Evolutionary conservation across 2,329 filamentous ascomycete genomes (phyloP).

Genomic region (Coniochaeta pulveracea): DNA sequence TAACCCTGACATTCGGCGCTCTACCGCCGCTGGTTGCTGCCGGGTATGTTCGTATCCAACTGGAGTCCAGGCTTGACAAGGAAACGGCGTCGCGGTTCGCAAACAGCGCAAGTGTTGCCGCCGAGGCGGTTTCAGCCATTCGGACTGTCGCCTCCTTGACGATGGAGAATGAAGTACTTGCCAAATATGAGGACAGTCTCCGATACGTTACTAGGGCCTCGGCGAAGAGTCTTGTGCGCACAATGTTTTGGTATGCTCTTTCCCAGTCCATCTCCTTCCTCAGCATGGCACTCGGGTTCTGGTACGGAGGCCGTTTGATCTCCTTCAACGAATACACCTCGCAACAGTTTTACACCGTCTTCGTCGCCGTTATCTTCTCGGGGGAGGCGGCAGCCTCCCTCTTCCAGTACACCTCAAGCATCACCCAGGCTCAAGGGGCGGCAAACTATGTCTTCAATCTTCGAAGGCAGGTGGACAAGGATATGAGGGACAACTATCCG

Average conservation of each 20-base stretch:
- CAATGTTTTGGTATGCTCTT: constrained; percentile 28
- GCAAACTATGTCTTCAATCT: constrained; percentile 37
- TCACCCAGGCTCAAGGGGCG: constrained; percentile 35
- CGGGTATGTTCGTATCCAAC: constrained; percentile 35
- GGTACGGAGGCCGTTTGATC: constrained; percentile 26
- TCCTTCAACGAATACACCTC: constrained; percentile 33
- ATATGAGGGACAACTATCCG: constrained; percentile 8
- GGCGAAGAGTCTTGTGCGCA: constrained; percentile 18
- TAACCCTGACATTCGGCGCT: constrained; percentile 33
- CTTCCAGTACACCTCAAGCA: constrained; percentile 37
- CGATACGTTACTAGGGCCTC: constrained; percentile 7
- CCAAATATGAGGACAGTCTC: constrained; percentile 17
- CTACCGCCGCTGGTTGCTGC: constrained; percentile 31
- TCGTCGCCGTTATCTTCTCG: constrained; percentile 36
- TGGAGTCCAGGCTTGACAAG: constrained; percentile 33
- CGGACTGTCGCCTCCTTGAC: constrained; percentile 11
- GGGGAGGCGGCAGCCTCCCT: constrained; percentile 27
- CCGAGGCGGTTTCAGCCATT: constrained; percentile 22
- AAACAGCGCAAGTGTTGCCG: constrained; percentile 33
- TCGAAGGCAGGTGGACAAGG: constrained; percentile 13
- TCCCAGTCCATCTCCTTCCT: constrained; percentile 24
- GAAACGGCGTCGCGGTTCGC: constrained; percentile 31
- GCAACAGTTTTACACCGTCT: constrained; percentile 36
- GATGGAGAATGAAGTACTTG: constrained; percentile 12
- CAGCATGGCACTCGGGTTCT: constrained; percentile 8